A percentile compares a stretch with the other conserved stretches of the same genome.
Evolutionary conservation across 495 filamentous ascomycete species (phyloP).

Genomic region (Terfezia claveryi): DNA sequence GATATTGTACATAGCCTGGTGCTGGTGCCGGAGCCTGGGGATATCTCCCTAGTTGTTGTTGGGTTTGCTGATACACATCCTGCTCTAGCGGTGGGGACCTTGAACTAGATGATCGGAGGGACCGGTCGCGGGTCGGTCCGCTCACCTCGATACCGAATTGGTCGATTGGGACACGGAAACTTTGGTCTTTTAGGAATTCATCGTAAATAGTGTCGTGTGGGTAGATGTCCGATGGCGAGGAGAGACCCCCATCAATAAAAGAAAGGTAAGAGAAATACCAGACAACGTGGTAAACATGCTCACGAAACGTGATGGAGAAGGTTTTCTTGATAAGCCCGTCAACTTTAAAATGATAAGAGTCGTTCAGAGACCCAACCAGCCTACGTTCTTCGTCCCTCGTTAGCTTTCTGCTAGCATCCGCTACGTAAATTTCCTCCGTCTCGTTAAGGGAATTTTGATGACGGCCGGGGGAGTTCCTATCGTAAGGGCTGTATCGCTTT

Average conservation of each 20-base stretch:
- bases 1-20: conserved; percentile 2
- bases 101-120: no score
- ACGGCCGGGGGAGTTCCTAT: conserved; percentile 27
- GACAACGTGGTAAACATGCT: conserved; percentile 57
- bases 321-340: conserved; percentile 81
- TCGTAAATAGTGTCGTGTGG: conserved; percentile 32
- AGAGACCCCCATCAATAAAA: conserved; percentile 38
- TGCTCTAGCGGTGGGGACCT: no score
- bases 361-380: conserved; percentile 59
- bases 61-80: no score
- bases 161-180: conserved; percentile 47
- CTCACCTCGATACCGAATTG: conserved; percentile 22
- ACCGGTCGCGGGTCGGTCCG: no score
- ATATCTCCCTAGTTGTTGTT: no score
- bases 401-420: conserved; percentile 1
- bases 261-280: conserved; percentile 73
- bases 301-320: conserved; percentile 49
- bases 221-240: conserved; percentile 34
- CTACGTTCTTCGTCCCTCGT: conserved; percentile 35
- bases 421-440: conserved; percentile 1
- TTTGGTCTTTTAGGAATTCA: conserved; percentile 41
- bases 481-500: conserved; percentile 23
- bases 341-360: conserved; percentile 72
- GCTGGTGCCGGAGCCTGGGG: conserved; percentile 11
- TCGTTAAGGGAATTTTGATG: conserved; percentile 14